Evolutionary conservation across 2,329 filamentous ascomycete genomes (phyloP).

Genomic region (Aspergillus spinulosporus): DNA sequence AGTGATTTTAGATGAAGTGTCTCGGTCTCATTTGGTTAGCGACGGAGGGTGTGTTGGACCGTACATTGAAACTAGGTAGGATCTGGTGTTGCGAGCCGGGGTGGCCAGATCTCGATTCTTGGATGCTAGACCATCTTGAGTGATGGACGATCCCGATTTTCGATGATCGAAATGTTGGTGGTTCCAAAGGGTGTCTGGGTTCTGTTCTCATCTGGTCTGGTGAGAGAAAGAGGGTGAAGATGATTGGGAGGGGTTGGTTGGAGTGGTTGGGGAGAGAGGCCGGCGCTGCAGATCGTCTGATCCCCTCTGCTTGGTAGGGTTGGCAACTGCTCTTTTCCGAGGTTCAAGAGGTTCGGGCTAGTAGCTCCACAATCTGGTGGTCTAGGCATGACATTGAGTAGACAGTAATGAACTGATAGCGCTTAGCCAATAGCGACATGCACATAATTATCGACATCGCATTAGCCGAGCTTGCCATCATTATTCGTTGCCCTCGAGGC

Average conservation of each 20-base stretch:
- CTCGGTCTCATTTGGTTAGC: neutral
- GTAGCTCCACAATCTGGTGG: neutral
- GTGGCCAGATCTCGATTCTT: neutral
- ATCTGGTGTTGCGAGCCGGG: neutral
- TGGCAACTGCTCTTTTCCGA: neutral
- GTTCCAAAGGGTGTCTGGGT: no score
- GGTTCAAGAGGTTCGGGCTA: neutral
- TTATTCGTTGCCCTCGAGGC: neutral
- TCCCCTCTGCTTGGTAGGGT: conserved; percentile 10
- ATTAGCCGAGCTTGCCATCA: neutral
- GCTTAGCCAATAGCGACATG: neutral
- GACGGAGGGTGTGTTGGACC: neutral
- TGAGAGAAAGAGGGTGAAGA: neutral
- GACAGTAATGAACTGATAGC: neutral
- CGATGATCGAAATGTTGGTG: neutral
- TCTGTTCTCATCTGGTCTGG: neutral
- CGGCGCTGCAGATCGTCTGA: conserved; percentile 11
- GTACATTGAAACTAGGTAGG: neutral
- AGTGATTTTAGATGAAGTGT: neutral
- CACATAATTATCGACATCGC: neutral
- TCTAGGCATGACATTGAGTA: neutral
- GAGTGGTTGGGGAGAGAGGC: neutral
- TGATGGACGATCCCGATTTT: neutral
- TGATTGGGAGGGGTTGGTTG: neutral
- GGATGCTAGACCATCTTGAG: neutral